Evolutionary conservation across 441 rosid genomes (phyloP).

Genomic region (Populus hybrid): DNA sequence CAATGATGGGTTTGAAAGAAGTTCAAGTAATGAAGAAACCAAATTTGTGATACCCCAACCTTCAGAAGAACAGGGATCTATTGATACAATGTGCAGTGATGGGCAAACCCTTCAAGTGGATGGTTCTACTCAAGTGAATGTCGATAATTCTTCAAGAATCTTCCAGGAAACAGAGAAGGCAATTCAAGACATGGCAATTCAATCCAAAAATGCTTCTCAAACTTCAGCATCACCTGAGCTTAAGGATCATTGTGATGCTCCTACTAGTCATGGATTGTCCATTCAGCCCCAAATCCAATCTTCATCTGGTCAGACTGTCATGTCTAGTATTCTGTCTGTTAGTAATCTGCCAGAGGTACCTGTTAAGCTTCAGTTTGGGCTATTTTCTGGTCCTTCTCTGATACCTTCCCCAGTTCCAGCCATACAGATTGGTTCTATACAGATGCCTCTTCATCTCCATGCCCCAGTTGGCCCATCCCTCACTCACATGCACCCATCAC

Average conservation of each 20-base stretch:
- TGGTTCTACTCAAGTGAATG: constrained; percentile 29
- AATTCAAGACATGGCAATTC: constrained; percentile 47
- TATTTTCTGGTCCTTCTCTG: constrained; percentile 89
- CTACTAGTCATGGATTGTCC: constrained; percentile 32
- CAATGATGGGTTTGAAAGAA: constrained; percentile 67
- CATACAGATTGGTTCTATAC: constrained; percentile 98
- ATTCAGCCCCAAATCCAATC: constrained; percentile 34
- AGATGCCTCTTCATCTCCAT: constrained; percentile 97
- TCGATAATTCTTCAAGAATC: constrained; percentile 42
- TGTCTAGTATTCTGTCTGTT: constrained; percentile 37
- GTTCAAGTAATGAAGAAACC: constrained; percentile 47
- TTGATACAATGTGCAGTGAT: constrained; percentile 34
- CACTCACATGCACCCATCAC: constrained; percentile 60
- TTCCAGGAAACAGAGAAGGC: constrained; percentile 56
- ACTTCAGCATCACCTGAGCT: constrained; percentile 34
- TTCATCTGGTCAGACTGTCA: constrained; percentile 43
- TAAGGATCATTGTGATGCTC: constrained; percentile 35
- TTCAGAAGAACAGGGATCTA: constrained; percentile 40
- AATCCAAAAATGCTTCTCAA: constrained; percentile 35
- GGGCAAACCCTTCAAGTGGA: constrained; percentile 37
- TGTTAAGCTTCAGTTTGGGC: constrained; percentile 85
- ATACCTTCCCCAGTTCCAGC: constrained; percentile 96
- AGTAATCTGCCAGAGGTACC: constrained; percentile 60
- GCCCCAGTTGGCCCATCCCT: constrained; percentile 68
- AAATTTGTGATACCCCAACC: constrained; percentile 37